A percentile compares a stretch with the other conserved stretches of the same genome.
These are phyloP conservation scores for Akanthomyces uredinophilus DNA, from an alignment of 2,329 filamentous ascomycete species.

Conservation along the genomic window DNA sequence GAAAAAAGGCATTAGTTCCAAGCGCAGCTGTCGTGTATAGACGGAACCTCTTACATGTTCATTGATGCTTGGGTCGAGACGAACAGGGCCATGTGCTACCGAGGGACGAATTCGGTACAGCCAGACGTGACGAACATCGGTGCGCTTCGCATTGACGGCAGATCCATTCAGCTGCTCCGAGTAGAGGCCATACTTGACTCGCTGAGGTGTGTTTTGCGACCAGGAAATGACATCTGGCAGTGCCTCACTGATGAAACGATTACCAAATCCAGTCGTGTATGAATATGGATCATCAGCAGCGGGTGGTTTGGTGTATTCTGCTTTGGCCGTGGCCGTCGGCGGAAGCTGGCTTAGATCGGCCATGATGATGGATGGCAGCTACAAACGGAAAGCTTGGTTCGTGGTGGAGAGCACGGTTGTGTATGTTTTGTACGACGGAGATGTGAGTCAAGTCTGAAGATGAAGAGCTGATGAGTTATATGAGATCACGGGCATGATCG, in stretches of 20 bases:
- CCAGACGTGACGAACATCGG: conserved; percentile 29
- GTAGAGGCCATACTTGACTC: conserved; percentile 36
- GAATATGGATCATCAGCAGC: conserved; percentile 36
- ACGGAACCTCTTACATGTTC: conserved; percentile 19
- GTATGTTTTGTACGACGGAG: neutral
- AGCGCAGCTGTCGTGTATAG: neutral
- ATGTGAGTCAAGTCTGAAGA: neutral
- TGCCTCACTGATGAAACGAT: conserved; percentile 43
- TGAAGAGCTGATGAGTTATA: neutral
- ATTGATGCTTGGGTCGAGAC: conserved; percentile 23
- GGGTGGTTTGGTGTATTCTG: conserved; percentile 20
- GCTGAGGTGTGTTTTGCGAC: conserved; percentile 41
- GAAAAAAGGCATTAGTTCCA: neutral
- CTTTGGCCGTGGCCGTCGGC: conserved; percentile 19
- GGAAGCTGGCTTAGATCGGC: neutral
- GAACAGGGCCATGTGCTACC: conserved; percentile 25
- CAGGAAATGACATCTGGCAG: conserved; percentile 39
- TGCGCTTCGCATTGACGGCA: conserved; percentile 28
- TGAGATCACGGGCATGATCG: neutral
- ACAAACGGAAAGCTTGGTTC: neutral
- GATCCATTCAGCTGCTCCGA: conserved; percentile 45
- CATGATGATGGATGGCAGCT: neutral
- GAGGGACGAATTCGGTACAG: conserved; percentile 30
- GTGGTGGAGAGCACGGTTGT: neutral
- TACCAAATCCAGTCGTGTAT: conserved; percentile 54